These are phyloP conservation scores for Leccinum longicurvipes DNA, from an alignment of 768 basidiomycete genomes.

Conservation along the genomic window DNA sequence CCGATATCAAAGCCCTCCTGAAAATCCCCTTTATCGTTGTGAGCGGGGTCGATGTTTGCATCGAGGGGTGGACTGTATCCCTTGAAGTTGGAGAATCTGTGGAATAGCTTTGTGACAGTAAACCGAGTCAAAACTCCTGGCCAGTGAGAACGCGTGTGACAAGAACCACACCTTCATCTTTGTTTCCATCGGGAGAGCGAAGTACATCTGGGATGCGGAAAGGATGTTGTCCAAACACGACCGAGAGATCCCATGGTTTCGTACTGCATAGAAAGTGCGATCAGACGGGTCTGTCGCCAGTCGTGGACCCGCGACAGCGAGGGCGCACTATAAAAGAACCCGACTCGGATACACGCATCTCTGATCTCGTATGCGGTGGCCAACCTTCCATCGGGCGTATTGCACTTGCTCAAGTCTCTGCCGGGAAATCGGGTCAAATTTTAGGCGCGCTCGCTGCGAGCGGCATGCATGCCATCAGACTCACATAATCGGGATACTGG, in stretches of 20 bases:
- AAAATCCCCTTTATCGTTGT: constrained; percentile 71
- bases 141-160: not conserved
- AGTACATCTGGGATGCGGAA: constrained; percentile 56
- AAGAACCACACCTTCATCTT: constrained; percentile 59
- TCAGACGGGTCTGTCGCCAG: not conserved
- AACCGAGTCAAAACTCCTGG: not conserved
- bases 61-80: constrained; percentile 70
- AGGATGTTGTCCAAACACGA: constrained; percentile 44
- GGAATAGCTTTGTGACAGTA: constrained; percentile 51
- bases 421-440: not conserved
- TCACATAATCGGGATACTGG: constrained; percentile 27
- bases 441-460: not conserved
- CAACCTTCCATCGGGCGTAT: constrained; percentile 32
- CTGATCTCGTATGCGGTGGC: constrained; percentile 57
- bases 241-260: constrained; percentile 71
- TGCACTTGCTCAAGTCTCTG: constrained; percentile 22
- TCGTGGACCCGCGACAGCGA: not conserved
- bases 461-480: not conserved
- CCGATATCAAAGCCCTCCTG: constrained; percentile 92
- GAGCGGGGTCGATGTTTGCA: constrained; percentile 67
- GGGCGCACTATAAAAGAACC: constrained; percentile 75
- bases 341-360: constrained; percentile 76
- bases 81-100: constrained; percentile 69
- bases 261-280: constrained; percentile 44
- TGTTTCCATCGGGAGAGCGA: constrained; percentile 53